Evolutionary conservation across 192 early-diverging fungal genomes (phyloP), one percentile per base, ranked within the genome.

Genomic region (Backusella macrospora): DNA sequence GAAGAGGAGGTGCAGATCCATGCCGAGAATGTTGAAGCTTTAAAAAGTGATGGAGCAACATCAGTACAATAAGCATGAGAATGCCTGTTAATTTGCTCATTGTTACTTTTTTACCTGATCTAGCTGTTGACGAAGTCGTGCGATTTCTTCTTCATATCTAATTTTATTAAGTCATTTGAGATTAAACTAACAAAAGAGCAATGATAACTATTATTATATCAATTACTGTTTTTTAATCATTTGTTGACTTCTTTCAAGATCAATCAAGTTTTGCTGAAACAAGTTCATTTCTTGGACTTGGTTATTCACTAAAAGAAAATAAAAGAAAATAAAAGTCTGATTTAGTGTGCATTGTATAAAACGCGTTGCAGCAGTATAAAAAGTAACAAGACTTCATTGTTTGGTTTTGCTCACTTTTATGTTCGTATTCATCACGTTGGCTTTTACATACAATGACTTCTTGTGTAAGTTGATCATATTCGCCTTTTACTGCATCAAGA

Each of bases 341-440:
- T 45, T 26, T 79, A 80, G 45, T 69, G 40, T 46, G 68, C 39
- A 42, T 18, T 7, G 26, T 15, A 62, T 43, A 47, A 42, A 6
- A 29, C 29, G 44, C 18, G 29, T 70, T 70, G 29, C n/a, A 23
- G 42, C 6, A 10, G 4, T 38, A 65, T 18, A 59, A 29, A 37
- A 37, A 46, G 21, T 34, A 45, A 46, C 52, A 34, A 26, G 21
- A 14, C 29, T 10, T 26, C 45, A 39, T 23, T 62, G 16, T 45
- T 49, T 49, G 47, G 18, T 29, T 71, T 16, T 29, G 82, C 87
- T 78, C 90, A 95, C 94, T 83, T 83, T 94, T 91, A 73, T 93
- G 88, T 83, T 96, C 96, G 75, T 89, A 87, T 65, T 98, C 96
- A 74, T 96, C 94, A 49, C 92, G 85, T 76, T 95, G 92, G 39